These are phyloP conservation scores for Linnemannia hyalina DNA, from an alignment of 192 early-diverging fungal species.

Conservation along the genomic window DNA sequence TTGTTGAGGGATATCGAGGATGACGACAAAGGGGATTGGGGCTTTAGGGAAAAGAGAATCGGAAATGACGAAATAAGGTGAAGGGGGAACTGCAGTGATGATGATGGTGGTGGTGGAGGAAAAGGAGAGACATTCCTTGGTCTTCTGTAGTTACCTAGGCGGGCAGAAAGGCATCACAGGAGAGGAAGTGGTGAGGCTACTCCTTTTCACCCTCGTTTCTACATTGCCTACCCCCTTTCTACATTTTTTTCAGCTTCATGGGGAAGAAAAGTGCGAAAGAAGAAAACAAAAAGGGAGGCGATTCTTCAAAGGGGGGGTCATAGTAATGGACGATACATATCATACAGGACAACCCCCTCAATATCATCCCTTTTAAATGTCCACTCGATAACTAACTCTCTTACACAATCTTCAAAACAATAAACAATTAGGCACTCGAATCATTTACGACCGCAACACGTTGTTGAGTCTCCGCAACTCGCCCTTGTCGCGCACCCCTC, in stretches of 20 bases:
- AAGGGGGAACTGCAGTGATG: neutral
- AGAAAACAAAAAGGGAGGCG: neutral
- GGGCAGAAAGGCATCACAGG: too few species aligned
- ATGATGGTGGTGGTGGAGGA: neutral
- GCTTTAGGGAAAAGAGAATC: neutral
- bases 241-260: neutral
- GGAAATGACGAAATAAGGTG: neutral
- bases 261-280: neutral
- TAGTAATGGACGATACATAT: neutral
- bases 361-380: neutral
- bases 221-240: neutral
- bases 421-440: slow-evolving; percentile 65
- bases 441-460: slow-evolving; percentile 73
- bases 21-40: neutral
- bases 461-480: slow-evolving; percentile 73
- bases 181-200: neutral
- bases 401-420: neutral
- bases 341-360: too few species aligned
- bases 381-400: neutral
- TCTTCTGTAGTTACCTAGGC: neutral
- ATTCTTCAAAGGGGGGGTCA: too few species aligned
- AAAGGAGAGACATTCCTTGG: neutral
- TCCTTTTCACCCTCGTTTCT: neutral
- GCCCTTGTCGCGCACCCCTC: slow-evolving; percentile 71
- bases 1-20: neutral